Evolutionary conservation across 1,139 yeast species (phyloP).

Genomic region (Blastobotrys apis): DNA sequence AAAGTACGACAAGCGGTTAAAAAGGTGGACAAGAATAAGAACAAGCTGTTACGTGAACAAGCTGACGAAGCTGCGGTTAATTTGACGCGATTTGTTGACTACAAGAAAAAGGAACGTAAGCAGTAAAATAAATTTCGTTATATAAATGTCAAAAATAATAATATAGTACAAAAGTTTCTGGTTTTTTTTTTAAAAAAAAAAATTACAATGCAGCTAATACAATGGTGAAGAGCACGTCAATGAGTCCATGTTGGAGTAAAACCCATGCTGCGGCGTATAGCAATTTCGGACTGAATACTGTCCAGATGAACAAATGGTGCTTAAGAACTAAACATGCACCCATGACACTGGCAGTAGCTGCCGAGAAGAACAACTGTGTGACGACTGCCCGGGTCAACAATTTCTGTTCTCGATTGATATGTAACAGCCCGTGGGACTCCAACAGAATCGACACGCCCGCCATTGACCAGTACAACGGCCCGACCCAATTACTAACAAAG

Average conservation of each 20-base stretch:
- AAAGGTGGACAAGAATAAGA: slow-evolving; percentile 64
- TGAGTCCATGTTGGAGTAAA: slow-evolving; percentile 28
- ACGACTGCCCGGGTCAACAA: slow-evolving; percentile 33
- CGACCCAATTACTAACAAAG: slow-evolving; percentile 76
- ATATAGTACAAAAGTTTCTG: too few species aligned
- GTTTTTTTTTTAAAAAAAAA: not conserved
- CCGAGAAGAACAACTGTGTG: slow-evolving; percentile 51
- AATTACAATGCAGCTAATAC: slow-evolving; percentile 9
- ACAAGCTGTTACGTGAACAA: slow-evolving; percentile 52
- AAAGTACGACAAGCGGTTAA: slow-evolving; percentile 50
- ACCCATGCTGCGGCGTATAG: slow-evolving; percentile 78
- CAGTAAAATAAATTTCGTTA: not conserved
- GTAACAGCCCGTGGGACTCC: slow-evolving; percentile 31
- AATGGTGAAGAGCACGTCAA: slow-evolving; percentile 22
- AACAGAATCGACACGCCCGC: slow-evolving; percentile 46
- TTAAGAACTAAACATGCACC: slow-evolving; percentile 70
- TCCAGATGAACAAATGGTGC: slow-evolving; percentile 91
- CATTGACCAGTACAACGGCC: slow-evolving; percentile 81
- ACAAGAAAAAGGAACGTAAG: slow-evolving; percentile 49
- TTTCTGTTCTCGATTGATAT: slow-evolving; percentile 13
- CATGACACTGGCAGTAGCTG: slow-evolving; percentile 53
- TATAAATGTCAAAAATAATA: not conserved
- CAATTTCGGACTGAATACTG: slow-evolving; percentile 91
- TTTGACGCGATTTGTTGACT: slow-evolving; percentile 69
- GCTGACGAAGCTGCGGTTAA: slow-evolving; percentile 68